Evolutionary conservation across 306 rosid species (phyloP).

Genomic region (Ormosia emarginata): DNA sequence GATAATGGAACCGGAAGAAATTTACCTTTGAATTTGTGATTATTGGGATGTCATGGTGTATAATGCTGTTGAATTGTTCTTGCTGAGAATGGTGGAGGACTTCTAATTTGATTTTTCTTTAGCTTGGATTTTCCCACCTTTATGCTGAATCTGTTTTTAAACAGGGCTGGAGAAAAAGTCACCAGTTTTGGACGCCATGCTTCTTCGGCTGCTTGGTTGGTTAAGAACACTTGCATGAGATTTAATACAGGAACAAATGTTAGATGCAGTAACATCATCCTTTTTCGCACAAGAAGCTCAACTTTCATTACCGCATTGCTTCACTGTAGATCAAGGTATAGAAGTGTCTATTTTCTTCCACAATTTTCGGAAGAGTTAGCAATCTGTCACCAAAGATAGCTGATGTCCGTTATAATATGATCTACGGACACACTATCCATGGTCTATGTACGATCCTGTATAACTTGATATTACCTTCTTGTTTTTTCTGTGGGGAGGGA

Average conservation of each 20-base stretch:
- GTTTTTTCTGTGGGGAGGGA: neutral
- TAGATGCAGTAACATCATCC: neutral
- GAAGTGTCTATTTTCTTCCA: neutral
- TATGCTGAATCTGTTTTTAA: conserved; percentile 5
- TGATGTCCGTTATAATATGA: neutral
- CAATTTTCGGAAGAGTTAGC: neutral
- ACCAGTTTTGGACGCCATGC: conserved; percentile 69
- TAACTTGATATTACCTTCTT: neutral
- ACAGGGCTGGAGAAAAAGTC: conserved; percentile 89
- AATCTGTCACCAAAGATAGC: neutral
- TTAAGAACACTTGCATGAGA: conserved; percentile 73
- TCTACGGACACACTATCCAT: neutral
- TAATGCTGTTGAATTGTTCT: neutral
- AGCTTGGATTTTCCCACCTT: neutral
- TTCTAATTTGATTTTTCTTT: neutral
- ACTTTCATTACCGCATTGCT: conserved; percentile 11
- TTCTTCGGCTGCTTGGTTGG: conserved; percentile 77
- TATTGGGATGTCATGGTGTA: neutral
- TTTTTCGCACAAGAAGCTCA: conserved; percentile 9
- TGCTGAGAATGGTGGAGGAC: neutral
- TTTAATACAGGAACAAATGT: neutral
- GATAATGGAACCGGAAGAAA: neutral
- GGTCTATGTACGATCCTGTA: neutral
- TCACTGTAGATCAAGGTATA: neutral
- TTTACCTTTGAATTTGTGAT: neutral